Conservation (phyloP, 2,329 filamentous ascomycete genomes). For the Claviceps africana region DNA sequence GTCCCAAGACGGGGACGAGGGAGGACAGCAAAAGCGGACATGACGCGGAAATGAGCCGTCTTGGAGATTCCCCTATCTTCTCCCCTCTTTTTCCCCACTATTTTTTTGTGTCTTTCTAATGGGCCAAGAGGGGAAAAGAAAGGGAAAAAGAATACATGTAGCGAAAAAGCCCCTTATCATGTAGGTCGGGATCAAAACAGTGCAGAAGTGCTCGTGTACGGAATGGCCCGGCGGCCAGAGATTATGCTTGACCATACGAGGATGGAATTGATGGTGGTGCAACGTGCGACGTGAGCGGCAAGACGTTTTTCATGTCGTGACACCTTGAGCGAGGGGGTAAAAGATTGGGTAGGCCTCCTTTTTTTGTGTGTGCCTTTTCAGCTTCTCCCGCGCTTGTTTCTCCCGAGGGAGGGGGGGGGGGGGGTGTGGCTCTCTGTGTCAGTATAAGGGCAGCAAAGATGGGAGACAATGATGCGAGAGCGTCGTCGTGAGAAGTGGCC, state of each 20-base stretch:
- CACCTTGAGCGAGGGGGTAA: not conserved
- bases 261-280: not conserved
- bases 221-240: not conserved
- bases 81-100: not conserved
- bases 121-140: too few species aligned
- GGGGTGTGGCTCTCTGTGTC: too few species aligned
- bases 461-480: not conserved
- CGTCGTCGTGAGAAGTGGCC: not conserved
- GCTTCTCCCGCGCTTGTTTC: too few species aligned
- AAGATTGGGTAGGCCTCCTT: too few species aligned
- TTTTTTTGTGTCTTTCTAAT: not conserved
- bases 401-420: too few species aligned
- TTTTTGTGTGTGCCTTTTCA: too few species aligned
- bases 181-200: not conserved
- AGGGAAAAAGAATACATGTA: too few species aligned
- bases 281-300: constrained; percentile 1
- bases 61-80: not conserved
- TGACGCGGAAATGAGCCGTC: not conserved
- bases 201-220: not conserved
- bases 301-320: not conserved
- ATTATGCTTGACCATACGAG: constrained; percentile 2
- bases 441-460: not conserved
- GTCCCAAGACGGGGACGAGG: not conserved
- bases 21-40: not conserved
- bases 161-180: not conserved